phyloP scores from a whole-genome alignment of 1,284 basidiomycete genomes.

The Ustilago curta region DNA sequence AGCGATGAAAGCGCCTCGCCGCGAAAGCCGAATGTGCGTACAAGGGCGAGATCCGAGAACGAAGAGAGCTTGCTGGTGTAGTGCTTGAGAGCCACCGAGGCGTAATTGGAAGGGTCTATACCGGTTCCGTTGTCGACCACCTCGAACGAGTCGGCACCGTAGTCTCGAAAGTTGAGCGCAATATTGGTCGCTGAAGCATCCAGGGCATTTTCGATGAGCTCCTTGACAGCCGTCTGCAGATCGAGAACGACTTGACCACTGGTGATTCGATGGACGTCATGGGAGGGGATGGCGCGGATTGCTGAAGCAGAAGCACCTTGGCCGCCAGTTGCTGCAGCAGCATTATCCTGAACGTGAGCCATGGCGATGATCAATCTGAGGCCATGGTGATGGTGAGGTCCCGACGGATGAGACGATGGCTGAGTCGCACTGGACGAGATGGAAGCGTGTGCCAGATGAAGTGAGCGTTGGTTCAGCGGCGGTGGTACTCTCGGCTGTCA shows the following conservation, averaged over 20 bases:
- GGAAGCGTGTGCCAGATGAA: slow-evolving; percentile 4
- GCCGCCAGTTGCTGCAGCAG: not conserved
- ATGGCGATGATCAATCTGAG: not conserved
- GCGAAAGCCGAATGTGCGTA: slow-evolving; percentile 92
- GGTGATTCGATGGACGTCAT: slow-evolving; percentile 73
- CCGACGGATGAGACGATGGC: not conserved
- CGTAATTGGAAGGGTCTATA: slow-evolving; percentile 81
- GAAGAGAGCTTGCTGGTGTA: slow-evolving; percentile 90
- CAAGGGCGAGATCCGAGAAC: slow-evolving; percentile 79
- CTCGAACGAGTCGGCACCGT: slow-evolving; percentile 87
- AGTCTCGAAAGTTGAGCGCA: slow-evolving; percentile 89
- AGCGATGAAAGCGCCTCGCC: slow-evolving; percentile 95
- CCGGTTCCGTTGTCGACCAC: slow-evolving; percentile 93
- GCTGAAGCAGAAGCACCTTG: not conserved
- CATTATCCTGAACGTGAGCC: not conserved
- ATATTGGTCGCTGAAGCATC: slow-evolving; percentile 90
- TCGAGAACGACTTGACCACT: slow-evolving; percentile 96
- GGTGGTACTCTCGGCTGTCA: slow-evolving; percentile 1
- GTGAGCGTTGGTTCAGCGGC: not conserved
- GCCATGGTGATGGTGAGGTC: not conserved
- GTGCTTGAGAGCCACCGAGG: slow-evolving; percentile 82
- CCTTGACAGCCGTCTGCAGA: slow-evolving; percentile 91
- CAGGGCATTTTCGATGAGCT: slow-evolving; percentile 94
- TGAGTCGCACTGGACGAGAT: not conserved
- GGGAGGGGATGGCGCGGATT: slow-evolving; percentile 54